Conservation (phyloP, 768 basidiomycete genomes). For the Crassisporium funariophilum region DNA sequence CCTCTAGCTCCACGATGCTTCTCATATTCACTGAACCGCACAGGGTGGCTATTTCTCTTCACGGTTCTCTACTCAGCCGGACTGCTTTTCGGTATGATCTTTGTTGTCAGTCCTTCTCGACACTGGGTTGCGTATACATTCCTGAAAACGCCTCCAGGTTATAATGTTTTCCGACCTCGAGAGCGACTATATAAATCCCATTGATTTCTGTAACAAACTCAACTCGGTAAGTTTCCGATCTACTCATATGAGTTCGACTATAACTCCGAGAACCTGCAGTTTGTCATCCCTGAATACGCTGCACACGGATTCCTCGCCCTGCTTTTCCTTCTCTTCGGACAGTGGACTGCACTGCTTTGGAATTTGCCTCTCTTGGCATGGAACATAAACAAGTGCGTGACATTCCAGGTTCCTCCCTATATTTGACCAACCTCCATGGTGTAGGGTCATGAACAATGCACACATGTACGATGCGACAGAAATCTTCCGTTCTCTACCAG, state of each 20-base stretch:
- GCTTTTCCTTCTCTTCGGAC: constrained; percentile 87
- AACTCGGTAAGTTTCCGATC: constrained; percentile 68
- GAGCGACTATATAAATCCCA: constrained; percentile 99
- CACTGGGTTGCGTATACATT: background rate
- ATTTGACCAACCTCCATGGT: background rate
- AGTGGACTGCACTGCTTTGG: constrained; percentile 89
- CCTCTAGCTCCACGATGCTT: too few relatives aligned
- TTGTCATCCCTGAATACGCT: constrained; percentile 94
- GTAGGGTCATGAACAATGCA: constrained; percentile 60
- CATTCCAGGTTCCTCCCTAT: background rate
- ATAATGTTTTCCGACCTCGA: constrained; percentile 99
- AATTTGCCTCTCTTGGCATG: constrained; percentile 87
- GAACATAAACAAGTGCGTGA: constrained; percentile 90
- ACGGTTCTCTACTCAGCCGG: constrained; percentile 91
- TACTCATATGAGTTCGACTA: background rate
- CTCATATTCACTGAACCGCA: constrained; percentile 6
- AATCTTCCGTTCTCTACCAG: constrained; percentile 91
- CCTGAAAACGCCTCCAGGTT: constrained; percentile 54
- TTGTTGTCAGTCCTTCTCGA: constrained; percentile 73
- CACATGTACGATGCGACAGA: constrained; percentile 99
- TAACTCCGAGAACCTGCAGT: constrained; percentile 48
- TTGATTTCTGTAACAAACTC: constrained; percentile 98
- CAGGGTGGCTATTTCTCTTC: constrained; percentile 96
- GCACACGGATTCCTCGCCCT: constrained; percentile 88
- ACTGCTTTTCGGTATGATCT: constrained; percentile 96